Evolutionary conservation across 2,329 filamentous ascomycete species (phyloP), one percentile per base, ranked within the genome.

Genomic region (Aureobasidium lini): DNA sequence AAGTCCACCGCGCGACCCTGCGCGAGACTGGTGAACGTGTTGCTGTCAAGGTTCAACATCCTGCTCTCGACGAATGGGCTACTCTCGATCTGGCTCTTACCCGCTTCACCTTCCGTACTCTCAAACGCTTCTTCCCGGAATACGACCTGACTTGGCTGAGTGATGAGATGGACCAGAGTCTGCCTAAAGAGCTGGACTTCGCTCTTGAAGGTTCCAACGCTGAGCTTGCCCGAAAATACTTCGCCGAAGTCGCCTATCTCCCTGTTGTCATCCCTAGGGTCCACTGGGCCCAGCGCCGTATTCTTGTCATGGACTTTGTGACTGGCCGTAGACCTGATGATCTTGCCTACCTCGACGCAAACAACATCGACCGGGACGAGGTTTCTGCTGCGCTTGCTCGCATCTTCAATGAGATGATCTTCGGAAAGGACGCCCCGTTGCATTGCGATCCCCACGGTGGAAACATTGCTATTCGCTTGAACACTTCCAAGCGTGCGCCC

Each of bases 391-490:
- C 91, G 0, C 79, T 99, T 4, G 88, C 94, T 0, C 85, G 87
- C 61, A 90, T 99, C 61, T 99, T 99, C 81, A 99, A 99, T 77
- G 92, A 97, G 72, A 99, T 99, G 94, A 96, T 99, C 66, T 99
- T 99, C 65, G 92, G 93, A 50, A 83, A 86, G 56, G 82, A 87
- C 61, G 93, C 93, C 0, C 91, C 94, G 0, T 77, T 99, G 40
- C 94, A 99, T 76, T 99, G 94, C 75, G 94, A 99, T 70, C 94
- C 94, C 0, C 94, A 99, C 69, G 94, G 92, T 49, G 94, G 94
- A 47, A 99, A 99, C 69, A 88, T 99, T 59, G 92, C 94, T 23
- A 90, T 99, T 62, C 86, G 92, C 43, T 85, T 89, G 71, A 94
- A 93, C 68, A 72, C 80, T 4, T 75, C 72, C 15, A 79, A 82